These are phyloP conservation scores for Kockiozyma suomiensis DNA, from an alignment of 805 yeast species.

Conservation along the genomic window DNA sequence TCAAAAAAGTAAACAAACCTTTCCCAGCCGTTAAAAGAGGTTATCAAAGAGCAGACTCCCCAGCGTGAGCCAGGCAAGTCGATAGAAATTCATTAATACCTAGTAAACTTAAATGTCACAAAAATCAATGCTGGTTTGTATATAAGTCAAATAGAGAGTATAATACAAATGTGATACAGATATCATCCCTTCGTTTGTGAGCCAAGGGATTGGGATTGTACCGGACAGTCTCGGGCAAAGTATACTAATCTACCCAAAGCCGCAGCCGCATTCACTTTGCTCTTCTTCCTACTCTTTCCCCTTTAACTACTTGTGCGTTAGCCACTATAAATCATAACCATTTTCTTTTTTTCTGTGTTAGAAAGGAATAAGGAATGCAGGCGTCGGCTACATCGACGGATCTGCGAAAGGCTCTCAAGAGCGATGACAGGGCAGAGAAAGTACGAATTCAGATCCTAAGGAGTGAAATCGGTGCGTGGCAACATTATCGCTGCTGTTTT, in stretches of 20 bases:
- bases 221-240: too few species aligned
- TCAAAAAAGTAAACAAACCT: background rate
- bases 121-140: too few species aligned
- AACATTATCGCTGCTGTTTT: too few species aligned
- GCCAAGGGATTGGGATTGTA: too few species aligned
- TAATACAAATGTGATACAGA: too few species aligned
- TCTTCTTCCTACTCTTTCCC: background rate
- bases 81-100: too few species aligned
- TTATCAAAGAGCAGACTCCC: too few species aligned
- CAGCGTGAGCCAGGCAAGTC: too few species aligned
- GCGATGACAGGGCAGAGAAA: background rate
- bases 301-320: background rate
- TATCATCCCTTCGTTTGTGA: background rate
- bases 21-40: background rate
- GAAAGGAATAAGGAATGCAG: background rate
- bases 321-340: too few species aligned
- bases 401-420: slow-evolving; percentile 2
- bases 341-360: background rate
- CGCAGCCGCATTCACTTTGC: background rate
- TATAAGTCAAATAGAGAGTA: too few species aligned
- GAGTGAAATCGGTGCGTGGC: slow-evolving; percentile 24
- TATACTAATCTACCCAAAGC: background rate
- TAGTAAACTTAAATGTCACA: too few species aligned
- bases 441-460: slow-evolving; percentile 21
- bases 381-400: slow-evolving; percentile 10